A percentile compares a stretch with the other conserved stretches of the same genome.
Conservation (phyloP, 2,329 filamentous ascomycete genomes). For the Sclerotinia minor region DNA sequence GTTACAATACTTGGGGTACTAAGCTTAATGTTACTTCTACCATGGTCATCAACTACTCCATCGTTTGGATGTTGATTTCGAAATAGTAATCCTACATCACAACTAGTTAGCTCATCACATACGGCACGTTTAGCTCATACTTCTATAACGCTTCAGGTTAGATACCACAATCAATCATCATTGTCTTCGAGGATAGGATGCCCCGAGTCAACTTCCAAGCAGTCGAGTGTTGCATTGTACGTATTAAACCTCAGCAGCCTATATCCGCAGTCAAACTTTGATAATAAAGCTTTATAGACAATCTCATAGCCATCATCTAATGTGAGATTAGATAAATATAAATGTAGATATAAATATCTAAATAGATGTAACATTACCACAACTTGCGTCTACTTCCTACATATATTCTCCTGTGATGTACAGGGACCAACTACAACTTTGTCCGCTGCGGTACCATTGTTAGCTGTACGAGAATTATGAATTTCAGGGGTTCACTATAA, state of each 20-base stretch:
- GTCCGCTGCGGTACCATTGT: constrained; percentile 5
- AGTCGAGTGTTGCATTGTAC: too few species aligned
- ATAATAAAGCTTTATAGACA: background rate
- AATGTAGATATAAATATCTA: background rate
- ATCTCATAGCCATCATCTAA: background rate
- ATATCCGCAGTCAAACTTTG: background rate
- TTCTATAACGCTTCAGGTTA: background rate
- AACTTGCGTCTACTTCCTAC: background rate
- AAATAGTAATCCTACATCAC: constrained; percentile 6
- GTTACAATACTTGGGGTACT: too few species aligned
- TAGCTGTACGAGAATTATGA: too few species aligned
- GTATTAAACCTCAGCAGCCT: too few species aligned
- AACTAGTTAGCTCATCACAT: background rate
- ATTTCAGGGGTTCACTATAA: constrained; percentile 8
- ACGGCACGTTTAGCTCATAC: background rate
- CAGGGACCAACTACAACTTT: background rate
- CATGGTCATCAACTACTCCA: too few species aligned
- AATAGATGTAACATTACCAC: constrained; percentile 1
- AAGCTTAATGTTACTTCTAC: too few species aligned
- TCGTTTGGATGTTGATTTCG: background rate
- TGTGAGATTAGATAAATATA: background rate
- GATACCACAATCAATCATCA: too few species aligned
- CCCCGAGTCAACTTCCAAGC: background rate
- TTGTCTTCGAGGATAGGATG: too few species aligned
- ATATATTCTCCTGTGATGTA: background rate